These are phyloP conservation scores for Hysterium pulicare DNA, from an alignment of 2,329 filamentous ascomycete genomes.

Conservation along the genomic window DNA sequence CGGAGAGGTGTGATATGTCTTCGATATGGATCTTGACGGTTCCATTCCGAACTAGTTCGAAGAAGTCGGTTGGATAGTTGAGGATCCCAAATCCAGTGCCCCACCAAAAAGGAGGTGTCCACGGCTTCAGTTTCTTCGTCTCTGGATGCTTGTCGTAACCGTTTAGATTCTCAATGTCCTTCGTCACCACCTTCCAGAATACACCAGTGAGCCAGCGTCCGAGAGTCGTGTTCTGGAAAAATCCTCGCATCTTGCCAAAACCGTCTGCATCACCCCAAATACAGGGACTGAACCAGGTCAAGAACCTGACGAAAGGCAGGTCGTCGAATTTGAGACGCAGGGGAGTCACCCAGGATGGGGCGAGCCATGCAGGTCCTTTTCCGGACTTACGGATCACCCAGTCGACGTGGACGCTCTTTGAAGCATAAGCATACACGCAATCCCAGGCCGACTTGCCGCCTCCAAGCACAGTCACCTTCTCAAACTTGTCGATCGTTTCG, in stretches of 20 bases:
- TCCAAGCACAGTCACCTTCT: constrained; percentile 52
- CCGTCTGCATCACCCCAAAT: constrained; percentile 66
- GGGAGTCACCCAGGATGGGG: constrained; percentile 61
- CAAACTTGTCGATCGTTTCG: constrained; percentile 32
- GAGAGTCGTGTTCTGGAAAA: constrained; percentile 57
- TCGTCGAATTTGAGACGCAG: constrained; percentile 66
- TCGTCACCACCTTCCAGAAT: constrained; percentile 56
- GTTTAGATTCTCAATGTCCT: constrained; percentile 51
- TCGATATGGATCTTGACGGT: constrained; percentile 54
- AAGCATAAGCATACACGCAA: constrained; percentile 57
- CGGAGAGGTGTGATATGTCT: constrained; percentile 50
- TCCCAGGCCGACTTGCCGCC: constrained; percentile 64
- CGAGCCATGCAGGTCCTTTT: constrained; percentile 59
- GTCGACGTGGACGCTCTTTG: constrained; percentile 51
- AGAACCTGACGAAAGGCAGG: constrained; percentile 61
- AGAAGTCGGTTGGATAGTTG: constrained; percentile 58
- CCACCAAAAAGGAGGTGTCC: constrained; percentile 49
- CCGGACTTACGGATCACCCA: constrained; percentile 58
- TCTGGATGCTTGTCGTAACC: constrained; percentile 44
- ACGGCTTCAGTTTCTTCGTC: constrained; percentile 41
- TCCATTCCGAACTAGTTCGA: constrained; percentile 53
- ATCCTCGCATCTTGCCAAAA: constrained; percentile 51
- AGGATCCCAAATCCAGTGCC: constrained; percentile 57
- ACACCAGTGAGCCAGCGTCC: constrained; percentile 54
- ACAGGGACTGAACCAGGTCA: constrained; percentile 74